phyloP scores from a whole-genome alignment of 2,329 filamentous ascomycete species.

The Fusarium luffae region DNA sequence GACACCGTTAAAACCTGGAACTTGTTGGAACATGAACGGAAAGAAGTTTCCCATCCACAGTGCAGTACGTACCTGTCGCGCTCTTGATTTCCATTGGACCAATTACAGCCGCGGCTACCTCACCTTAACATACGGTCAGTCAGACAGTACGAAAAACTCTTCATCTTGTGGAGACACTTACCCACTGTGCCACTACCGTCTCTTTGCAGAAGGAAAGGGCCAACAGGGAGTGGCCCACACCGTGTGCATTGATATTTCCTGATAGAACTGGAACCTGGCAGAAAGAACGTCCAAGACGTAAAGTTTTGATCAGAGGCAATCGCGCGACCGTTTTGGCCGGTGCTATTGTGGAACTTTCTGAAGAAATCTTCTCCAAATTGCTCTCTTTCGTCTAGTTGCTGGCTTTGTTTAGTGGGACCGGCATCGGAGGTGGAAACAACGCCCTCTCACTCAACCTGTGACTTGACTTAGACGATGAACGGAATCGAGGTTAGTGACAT shows the following conservation, averaged over 20 bases:
- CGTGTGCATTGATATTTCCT: constrained; percentile 15
- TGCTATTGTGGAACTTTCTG: constrained; percentile 22
- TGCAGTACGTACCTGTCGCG: constrained; percentile 5
- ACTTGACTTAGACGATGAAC: constrained; percentile 19
- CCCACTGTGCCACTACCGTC: constrained; percentile 28
- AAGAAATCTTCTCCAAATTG: constrained; percentile 13
- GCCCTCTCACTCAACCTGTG: constrained; percentile 5
- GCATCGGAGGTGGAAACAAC: constrained; percentile 22
- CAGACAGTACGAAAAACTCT: constrained; percentile 29
- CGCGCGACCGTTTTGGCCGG: constrained; percentile 27
- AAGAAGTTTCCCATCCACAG: constrained; percentile 10
- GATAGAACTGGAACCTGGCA: constrained; percentile 3
- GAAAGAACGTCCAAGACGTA: constrained; percentile 32
- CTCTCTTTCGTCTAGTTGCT: constrained; percentile 10
- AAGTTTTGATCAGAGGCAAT: constrained; percentile 9
- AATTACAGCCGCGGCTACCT: constrained; percentile 12
- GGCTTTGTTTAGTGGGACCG: constrained; percentile 40
- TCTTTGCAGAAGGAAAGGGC: constrained; percentile 19
- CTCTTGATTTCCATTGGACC: constrained; percentile 6
- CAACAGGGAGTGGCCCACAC: constrained; percentile 11
- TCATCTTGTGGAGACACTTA: constrained; percentile 20
- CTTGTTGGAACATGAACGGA: constrained; percentile 24
- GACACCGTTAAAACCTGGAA: constrained; percentile 25
- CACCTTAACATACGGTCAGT: constrained; percentile 37
- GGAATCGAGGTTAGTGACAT: constrained; percentile 15